Evolutionary conservation across 306 rosid genomes (phyloP), one percentile per base, ranked within the genome.

Genomic region (Begonia loranthoides): DNA sequence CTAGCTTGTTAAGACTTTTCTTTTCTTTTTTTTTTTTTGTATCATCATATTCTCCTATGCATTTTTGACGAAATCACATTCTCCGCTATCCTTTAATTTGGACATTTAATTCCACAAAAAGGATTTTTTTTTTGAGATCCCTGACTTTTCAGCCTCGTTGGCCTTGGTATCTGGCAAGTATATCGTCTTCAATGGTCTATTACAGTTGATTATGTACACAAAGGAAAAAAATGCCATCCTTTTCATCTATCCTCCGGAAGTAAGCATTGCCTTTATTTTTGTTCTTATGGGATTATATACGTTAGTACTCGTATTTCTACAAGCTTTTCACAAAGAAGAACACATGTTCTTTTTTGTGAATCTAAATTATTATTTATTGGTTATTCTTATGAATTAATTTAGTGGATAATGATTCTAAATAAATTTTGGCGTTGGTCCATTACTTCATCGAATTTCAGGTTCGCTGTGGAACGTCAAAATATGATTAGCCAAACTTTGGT

Each of bases 211-310:
- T 66, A 68, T 80, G 40, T 86, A 66, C 73, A 70, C 78, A 3
- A 90, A 86, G 84, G 94, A 92, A 93, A 92, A 92, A 72, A 75
- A 80, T 52, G 93, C 93, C 52, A 83, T 92, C 58, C 76, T 92
- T 67, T 86, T 83, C 45, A 92, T 96, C 14, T 75, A 86, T 73
- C 88, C 96, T 68, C 94, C 82, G 9, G 68, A 58, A 48, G 99
- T 92, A 63, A 63, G 86, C 36, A 28, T 28, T 54, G 44, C 14
- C 41, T 66, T 63, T 54, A n/a, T 64, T 21, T n/a, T 60, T 41
- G 14, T 17, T 49, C 36, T 28, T 4, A 28, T 28, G 4, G 36
- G 36, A 28, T 28, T 28, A 28, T 28, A 28, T 7, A 28, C 9
- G 6, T 28, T 28, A 28, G 36, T 28, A 4, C 3, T 28, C 36